Percentiles rank a stretch among this genome's conserved stretches.
Evolutionary conservation across 495 filamentous ascomycete genomes (phyloP).

Genomic region (Articulospora tetracladia): DNA sequence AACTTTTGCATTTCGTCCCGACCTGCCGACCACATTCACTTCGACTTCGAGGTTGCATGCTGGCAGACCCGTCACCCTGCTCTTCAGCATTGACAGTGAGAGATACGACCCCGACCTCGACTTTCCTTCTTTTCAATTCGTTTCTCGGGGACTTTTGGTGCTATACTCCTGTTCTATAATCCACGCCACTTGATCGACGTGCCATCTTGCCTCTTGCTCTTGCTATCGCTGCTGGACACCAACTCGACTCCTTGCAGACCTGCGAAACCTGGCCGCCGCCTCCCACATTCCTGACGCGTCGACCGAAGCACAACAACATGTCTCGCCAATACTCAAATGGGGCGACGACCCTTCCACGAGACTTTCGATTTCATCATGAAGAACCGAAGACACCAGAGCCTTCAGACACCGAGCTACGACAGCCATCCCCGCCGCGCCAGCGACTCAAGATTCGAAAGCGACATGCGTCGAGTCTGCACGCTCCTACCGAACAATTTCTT

Average conservation of each 20-base stretch:
- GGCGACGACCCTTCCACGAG: conserved; percentile 35
- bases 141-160: background rate
- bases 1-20: background rate
- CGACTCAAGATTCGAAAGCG: conserved; percentile 23
- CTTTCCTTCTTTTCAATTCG: background rate
- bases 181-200: background rate
- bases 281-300: background rate
- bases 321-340: conserved; percentile 32
- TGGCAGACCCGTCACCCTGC: background rate
- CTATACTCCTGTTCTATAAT: background rate
- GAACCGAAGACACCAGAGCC: conserved; percentile 25
- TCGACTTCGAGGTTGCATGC: background rate
- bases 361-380: conserved; percentile 31
- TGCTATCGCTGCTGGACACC: no score
- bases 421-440: conserved; percentile 21
- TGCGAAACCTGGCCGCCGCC: background rate
- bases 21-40: background rate
- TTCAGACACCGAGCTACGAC: conserved; percentile 8
- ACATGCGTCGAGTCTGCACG: conserved; percentile 38
- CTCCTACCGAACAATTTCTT: conserved; percentile 52
- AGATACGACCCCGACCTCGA: background rate
- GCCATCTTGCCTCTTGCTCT: background rate
- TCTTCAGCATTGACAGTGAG: background rate
- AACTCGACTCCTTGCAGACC: background rate
- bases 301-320: conserved; percentile 12